Conservation (phyloP, 768 basidiomycete species). For the Paxillus ammoniavirescens region DNA sequence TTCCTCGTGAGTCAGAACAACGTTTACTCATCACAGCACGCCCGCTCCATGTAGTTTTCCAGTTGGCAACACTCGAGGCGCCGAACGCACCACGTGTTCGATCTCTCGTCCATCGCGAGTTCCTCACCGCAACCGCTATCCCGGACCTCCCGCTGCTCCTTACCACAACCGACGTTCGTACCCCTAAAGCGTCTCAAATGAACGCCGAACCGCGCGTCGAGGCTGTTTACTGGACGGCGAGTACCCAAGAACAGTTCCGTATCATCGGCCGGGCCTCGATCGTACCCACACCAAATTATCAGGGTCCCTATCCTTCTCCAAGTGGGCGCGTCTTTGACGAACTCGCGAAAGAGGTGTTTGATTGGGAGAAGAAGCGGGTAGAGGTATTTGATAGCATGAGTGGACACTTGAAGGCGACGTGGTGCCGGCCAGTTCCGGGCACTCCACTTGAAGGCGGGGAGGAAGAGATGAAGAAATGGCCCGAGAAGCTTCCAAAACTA, state of each 20-base stretch:
- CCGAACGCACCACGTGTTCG: slow-evolving; percentile 56
- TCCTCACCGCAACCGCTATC: slow-evolving; percentile 43
- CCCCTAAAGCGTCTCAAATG: slow-evolving; percentile 65
- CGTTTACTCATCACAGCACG: not conserved
- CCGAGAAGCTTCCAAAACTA: slow-evolving; percentile 48
- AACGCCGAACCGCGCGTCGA: slow-evolving; percentile 46
- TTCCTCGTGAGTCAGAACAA: not conserved
- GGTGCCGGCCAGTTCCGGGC: slow-evolving; percentile 71
- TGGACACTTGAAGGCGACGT: slow-evolving; percentile 64
- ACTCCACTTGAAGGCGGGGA: slow-evolving; percentile 46
- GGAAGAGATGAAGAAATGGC: slow-evolving; percentile 65
- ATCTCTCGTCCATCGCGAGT: slow-evolving; percentile 58
- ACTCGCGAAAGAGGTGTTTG: slow-evolving; percentile 35
- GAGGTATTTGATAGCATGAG: slow-evolving; percentile 60
- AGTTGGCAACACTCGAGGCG: slow-evolving; percentile 39
- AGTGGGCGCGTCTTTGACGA: slow-evolving; percentile 29
- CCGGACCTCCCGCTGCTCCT: slow-evolving; percentile 60
- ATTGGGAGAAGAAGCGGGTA: slow-evolving; percentile 65
- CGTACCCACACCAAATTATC: slow-evolving; percentile 49
- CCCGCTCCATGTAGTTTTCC: slow-evolving; percentile 43
- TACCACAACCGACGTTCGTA: slow-evolving; percentile 69
- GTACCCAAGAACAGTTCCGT: slow-evolving; percentile 71
- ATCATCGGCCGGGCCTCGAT: slow-evolving; percentile 56
- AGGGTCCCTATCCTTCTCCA: slow-evolving; percentile 12
- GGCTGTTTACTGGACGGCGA: slow-evolving; percentile 72